Evolutionary conservation across 2,329 filamentous ascomycete species (phyloP), one percentile per base, ranked within the genome.

Genomic region (Colletotrichum agaves): DNA sequence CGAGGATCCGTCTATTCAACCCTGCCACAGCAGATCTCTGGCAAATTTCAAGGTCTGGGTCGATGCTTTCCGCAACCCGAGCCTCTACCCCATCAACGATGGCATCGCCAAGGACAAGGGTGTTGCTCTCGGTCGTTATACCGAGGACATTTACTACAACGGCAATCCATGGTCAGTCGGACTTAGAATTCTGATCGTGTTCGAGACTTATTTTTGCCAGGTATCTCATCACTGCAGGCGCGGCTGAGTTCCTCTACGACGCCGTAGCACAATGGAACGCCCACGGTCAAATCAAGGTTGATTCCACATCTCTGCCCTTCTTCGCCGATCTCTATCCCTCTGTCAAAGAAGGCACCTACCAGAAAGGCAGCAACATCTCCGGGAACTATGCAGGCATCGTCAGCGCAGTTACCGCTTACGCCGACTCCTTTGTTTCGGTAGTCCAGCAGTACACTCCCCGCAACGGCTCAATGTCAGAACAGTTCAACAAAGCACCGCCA

Each of bases 181-280:
- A 15, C 13, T 12, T n/a, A 11, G 37, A 31, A 35, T 52, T n/a
- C n/a, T 7, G 11, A 13, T 33, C 41, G 13, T 19, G 17, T 17
- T 10, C 6, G 13, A 21, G 13, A 11, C 52, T 63, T 6, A 63
- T 5, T 11, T 27, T 5, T 13, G 8, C 5, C 21, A 67, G 65
- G 65, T 84, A 87, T 69, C 78, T 88, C 27, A 82, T 81, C 70
- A 89, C 85, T 1, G 76, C 86, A 15, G 85, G 84, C 7, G 86
- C 86, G 3, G 87, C 86, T 6, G 87, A 89, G 72, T 84, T 85
- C 58, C 80, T 89, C 4, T 89, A 88, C 73, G 82, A 86, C 67
- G 87, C 86, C 1, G 74, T 86, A 2, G 85, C 85, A 55, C 84
- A 87, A 68, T 88, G 84, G 84, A 77, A 83, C 63, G 75, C 74